A percentile compares a stretch with the other conserved stretches of the same genome.
These are phyloP conservation scores for Brassica cretica DNA, from an alignment of 345 rosid species.

Conservation along the genomic window DNA sequence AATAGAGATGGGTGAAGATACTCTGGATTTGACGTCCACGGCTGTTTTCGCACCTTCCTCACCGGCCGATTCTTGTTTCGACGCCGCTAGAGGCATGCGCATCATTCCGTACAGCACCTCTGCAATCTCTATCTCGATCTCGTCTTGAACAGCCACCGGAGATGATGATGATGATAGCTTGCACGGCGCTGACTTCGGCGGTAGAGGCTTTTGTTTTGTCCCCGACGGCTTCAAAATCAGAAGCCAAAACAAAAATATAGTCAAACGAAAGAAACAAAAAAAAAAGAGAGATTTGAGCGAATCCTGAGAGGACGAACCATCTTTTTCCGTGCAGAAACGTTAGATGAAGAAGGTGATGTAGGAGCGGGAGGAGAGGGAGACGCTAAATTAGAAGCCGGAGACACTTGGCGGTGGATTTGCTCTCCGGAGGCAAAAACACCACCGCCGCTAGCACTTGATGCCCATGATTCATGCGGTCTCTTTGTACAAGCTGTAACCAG, in stretches of 20 bases:
- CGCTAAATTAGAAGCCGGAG: slow-evolving; percentile 52
- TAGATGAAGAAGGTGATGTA: slow-evolving; percentile 86
- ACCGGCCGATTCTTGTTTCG: slow-evolving; percentile 57
- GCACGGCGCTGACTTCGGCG: slow-evolving; percentile 62
- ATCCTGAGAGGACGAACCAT: slow-evolving; percentile 51
- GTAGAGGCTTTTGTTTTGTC: slow-evolving; percentile 63
- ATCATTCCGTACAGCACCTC: slow-evolving; percentile 90
- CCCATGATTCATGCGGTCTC: slow-evolving; percentile 92
- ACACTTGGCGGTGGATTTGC: slow-evolving; percentile 70
- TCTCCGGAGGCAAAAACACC: slow-evolving; percentile 55
- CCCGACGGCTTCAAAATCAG: slow-evolving; percentile 68
- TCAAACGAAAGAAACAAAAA: background rate
- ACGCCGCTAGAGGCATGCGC: slow-evolving; percentile 75
- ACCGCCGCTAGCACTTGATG: slow-evolving; percentile 51
- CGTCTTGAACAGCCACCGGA: slow-evolving; percentile 65
- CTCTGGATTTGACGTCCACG: slow-evolving; percentile 60
- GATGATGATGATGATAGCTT: slow-evolving; percentile 67
- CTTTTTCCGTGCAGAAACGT: slow-evolving; percentile 74
- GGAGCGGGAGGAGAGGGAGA: slow-evolving; percentile 71
- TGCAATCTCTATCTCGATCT: slow-evolving; percentile 98
- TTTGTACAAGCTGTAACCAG: slow-evolving; percentile 65
- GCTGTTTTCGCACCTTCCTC: slow-evolving; percentile 48
- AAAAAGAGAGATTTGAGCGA: slow-evolving; percentile 1
- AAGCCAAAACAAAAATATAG: slow-evolving; percentile 5
- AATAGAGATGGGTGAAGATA: slow-evolving; percentile 85